Percentiles rank a stretch among this genome's conserved stretches.
These are phyloP conservation scores for Cutaneotrichosporon sp. DNA, from an alignment of 1,284 basidiomycete species.

Conservation along the genomic window DNA sequence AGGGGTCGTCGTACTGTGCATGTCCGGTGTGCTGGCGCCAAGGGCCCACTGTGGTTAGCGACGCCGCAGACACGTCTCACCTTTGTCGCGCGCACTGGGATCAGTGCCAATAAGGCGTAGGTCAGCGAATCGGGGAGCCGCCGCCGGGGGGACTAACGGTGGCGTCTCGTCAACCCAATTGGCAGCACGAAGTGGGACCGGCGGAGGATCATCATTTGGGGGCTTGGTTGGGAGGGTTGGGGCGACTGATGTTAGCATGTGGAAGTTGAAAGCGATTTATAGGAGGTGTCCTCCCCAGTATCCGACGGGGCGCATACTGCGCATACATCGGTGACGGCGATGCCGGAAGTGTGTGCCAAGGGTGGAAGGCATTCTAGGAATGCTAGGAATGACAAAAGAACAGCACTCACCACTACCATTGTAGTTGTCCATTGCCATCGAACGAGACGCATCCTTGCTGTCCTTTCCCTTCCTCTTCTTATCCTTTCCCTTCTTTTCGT, in stretches of 20 bases:
- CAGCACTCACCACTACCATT: neutral
- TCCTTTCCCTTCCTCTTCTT: slow-evolving; percentile 1
- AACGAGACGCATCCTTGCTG: neutral
- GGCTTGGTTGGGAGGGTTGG: neutral
- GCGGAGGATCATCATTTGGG: neutral
- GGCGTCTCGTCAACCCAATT: neutral
- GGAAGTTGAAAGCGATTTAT: too few species aligned
- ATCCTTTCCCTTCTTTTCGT: neutral
- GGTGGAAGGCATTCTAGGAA: too few species aligned
- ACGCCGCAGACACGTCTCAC: neutral
- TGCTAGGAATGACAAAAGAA: too few species aligned
- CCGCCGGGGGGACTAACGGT: neutral
- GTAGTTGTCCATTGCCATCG: neutral
- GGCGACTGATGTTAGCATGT: neutral
- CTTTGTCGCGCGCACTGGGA: neutral
- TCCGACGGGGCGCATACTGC: too few species aligned
- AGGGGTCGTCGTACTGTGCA: neutral
- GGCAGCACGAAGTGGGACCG: neutral
- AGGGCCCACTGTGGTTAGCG: neutral
- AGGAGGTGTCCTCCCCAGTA: too few species aligned
- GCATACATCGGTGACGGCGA: too few species aligned
- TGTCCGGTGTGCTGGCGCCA: neutral
- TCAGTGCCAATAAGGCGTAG: neutral
- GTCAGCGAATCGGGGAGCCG: neutral
- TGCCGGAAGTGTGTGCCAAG: too few species aligned